These are phyloP conservation scores for Boletus eberwhitei DNA, from an alignment of 768 basidiomycete genomes.

Conservation along the genomic window DNA sequence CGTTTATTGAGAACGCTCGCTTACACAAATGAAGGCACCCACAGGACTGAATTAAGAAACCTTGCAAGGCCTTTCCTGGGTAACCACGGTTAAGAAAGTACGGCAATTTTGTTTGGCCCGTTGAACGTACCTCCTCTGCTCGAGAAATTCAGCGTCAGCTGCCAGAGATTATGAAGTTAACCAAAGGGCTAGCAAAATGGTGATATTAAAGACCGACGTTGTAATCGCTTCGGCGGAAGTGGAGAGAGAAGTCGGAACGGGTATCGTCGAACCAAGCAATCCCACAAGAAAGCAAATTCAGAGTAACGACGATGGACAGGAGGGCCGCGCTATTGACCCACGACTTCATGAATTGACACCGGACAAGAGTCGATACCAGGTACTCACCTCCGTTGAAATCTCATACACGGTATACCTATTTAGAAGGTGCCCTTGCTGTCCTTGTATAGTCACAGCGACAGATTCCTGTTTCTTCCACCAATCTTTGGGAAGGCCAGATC, in stretches of 20 bases:
- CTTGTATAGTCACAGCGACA: constrained; percentile 68
- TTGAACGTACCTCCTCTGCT: constrained; percentile 70
- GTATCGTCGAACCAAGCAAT: constrained; percentile 80
- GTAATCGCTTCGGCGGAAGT: constrained; percentile 90
- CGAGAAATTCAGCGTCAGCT: constrained; percentile 89
- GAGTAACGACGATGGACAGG: constrained; percentile 85
- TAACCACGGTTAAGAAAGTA: neutral
- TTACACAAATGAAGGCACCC: constrained; percentile 25
- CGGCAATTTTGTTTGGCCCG: neutral
- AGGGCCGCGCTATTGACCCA: constrained; percentile 48
- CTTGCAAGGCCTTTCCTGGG: constrained; percentile 74
- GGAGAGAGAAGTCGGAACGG: constrained; percentile 88
- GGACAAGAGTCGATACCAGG: neutral
- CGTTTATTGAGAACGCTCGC: neutral
- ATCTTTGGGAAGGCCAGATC: constrained; percentile 67
- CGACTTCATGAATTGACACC: constrained; percentile 6
- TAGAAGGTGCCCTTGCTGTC: constrained; percentile 90
- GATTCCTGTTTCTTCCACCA: constrained; percentile 88
- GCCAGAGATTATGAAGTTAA: constrained; percentile 10
- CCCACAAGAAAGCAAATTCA: constrained; percentile 90
- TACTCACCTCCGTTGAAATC: constrained; percentile 68
- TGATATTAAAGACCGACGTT: constrained; percentile 52
- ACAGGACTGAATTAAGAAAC: constrained; percentile 78
- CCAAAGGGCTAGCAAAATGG: neutral
- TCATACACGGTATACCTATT: constrained; percentile 86